Evolutionary conservation across 495 filamentous ascomycete genomes (phyloP), one percentile per base, ranked within the genome.

Genomic region (Ascobolus immersus): DNA sequence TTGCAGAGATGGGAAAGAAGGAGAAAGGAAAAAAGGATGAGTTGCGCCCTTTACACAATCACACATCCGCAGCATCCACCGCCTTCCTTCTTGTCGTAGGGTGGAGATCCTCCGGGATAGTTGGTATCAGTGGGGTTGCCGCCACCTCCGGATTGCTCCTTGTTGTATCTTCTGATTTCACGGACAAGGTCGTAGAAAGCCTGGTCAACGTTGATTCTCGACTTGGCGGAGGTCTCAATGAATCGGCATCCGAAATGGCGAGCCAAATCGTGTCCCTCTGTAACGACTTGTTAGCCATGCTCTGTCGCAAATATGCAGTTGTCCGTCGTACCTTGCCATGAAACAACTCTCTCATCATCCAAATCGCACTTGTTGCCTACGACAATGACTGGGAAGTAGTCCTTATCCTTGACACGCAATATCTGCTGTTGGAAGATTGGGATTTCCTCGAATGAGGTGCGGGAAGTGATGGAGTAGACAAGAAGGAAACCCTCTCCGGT

Each of bases 361-460:
- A 96, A 59, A 73, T 96, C 86, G 53, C 82, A 91, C 64, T 96
- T 96, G 65, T 96, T 96, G 39, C 77, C 86, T n/a, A 94, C 89
- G 6, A 96, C 79, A 36, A 94, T 92, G 58, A 96, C 92, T 41
- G 86, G 86, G 60, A 96, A 94, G 52, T 89, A 86, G 50, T 96
- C 86, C 65, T 84, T 93, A 60, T 94, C 86, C 62, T 96, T 96
- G 43, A 96, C 86, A 41, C 86, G 61, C 35, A 94, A 64, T 53
- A 96, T 96, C 57, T 96, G 86, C 64, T 93, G 82, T 56, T 94
- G 82, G 54, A 93, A 93, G 22, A 80, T 91, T 55, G 77, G 69
- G 52, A 96, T 94, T 58, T 96, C 89, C 53, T 94, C 82, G 51
- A 94, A 94, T 41, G 77, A 86, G 55, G 92, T 80, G 44, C 84